phyloP scores from a whole-genome alignment of 768 basidiomycete genomes.

The Pleurotus citrinopileatus region DNA sequence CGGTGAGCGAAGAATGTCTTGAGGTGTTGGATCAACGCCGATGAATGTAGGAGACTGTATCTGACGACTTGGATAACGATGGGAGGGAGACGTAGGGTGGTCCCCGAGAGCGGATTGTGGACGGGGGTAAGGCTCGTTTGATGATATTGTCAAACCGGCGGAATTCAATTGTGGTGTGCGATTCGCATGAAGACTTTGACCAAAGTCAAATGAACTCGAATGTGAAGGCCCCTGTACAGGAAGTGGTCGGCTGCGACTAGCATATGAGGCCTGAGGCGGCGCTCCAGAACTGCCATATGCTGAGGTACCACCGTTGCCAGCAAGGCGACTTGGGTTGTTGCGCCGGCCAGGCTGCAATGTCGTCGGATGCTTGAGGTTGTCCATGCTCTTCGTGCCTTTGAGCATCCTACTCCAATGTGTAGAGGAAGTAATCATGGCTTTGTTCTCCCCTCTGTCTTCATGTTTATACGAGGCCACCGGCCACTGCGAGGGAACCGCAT shows the following conservation, averaged over 20 bases:
- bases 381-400: conserved; percentile 56
- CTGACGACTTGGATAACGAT: conserved; percentile 24
- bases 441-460: conserved; percentile 37
- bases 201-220: conserved; percentile 27
- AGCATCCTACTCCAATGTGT: conserved; percentile 26
- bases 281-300: conserved; percentile 19
- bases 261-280: conserved; percentile 43
- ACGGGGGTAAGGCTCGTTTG: conserved; percentile 57
- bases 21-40: conserved; percentile 26
- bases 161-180: conserved; percentile 19
- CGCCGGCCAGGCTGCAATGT: conserved; percentile 33
- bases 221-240: conserved; percentile 40
- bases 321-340: conserved; percentile 24
- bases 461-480: conserved; percentile 48
- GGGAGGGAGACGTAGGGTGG: conserved; percentile 35
- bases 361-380: conserved; percentile 42
- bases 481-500: conserved; percentile 44
- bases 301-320: conserved; percentile 15
- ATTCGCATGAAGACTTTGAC: conserved; percentile 23
- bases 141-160: conserved; percentile 36
- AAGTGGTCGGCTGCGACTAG: conserved; percentile 35
- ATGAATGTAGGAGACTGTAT: conserved; percentile 34
- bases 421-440: conserved; percentile 30
- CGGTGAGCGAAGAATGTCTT: conserved; percentile 37
- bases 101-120: conserved; percentile 65